phyloP scores from a whole-genome alignment of 2,329 filamentous ascomycete genomes.

The Ceratocystis huliohia region DNA sequence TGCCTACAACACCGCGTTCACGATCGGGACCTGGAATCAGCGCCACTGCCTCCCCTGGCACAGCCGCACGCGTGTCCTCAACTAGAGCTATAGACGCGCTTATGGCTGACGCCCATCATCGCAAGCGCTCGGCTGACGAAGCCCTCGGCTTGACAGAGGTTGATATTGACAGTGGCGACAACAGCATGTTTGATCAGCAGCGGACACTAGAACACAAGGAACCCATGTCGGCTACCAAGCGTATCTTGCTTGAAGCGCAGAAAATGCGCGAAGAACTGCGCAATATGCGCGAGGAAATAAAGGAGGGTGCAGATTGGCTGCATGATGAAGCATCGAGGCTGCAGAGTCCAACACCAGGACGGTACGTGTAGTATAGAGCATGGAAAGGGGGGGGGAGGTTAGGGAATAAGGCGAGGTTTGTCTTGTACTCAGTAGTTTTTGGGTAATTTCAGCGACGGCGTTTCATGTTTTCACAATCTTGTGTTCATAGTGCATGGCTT shows the following conservation, averaged over 20 bases:
- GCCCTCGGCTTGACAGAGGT: conserved; percentile 21
- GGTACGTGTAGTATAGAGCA: neutral
- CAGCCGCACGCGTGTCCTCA: conserved; percentile 6
- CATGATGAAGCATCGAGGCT: conserved; percentile 34
- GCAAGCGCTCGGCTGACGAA: conserved; percentile 28
- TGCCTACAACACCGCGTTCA: conserved; percentile 8
- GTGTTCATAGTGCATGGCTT: no score
- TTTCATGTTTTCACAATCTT: no score
- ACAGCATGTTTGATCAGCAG: neutral
- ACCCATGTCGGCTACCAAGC: conserved; percentile 25
- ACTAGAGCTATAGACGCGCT: conserved; percentile 20
- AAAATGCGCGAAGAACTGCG: conserved; percentile 32
- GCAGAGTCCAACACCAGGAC: conserved; percentile 27
- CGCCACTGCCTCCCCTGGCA: neutral
- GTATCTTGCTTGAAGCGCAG: conserved; percentile 34
- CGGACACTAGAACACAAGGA: conserved; percentile 21
- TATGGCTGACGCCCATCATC: conserved; percentile 25
- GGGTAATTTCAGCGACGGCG: no score
- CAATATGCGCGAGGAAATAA: conserved; percentile 34
- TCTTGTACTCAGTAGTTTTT: neutral
- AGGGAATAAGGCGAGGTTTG: neutral
- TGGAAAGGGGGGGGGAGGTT: neutral
- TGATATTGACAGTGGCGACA: neutral
- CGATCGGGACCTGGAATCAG: neutral
- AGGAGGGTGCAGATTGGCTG: conserved; percentile 37